Base-by-base conservation (phyloP, 768 basidiomycete species). In the Collybia sp. region DNA sequence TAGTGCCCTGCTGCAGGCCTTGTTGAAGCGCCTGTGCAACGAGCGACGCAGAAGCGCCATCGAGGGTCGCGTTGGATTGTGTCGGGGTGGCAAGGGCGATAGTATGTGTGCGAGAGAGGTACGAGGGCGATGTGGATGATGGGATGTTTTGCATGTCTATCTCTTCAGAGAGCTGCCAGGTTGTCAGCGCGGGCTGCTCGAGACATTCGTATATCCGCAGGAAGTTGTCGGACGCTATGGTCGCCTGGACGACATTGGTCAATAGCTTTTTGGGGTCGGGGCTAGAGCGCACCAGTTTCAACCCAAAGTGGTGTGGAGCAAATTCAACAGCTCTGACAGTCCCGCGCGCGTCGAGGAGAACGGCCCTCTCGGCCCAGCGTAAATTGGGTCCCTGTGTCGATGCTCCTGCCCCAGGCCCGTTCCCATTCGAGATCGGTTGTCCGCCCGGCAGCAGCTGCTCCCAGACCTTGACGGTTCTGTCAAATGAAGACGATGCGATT, bases 381-480 rank as follows among this genome's bases (percentile, higher is more conserved):
- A 77, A 71, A 37, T 60, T 60, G 12, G 48, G 43, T 12, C 47
- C 42, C 20, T 51, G 53, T 4, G 49, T 13, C 32, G 55, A 55
- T 1, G 45, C 19, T 4, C 60, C 53, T 9, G 36, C 18, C 17
- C 62, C 58, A 37, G 59, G 62, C 25, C 55, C 61, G 35, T 48
- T 60, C 30, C 53, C 53, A 30, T 53, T 53, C 20, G 56, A 35
- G 16, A 66, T 62, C 18, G 63, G 56, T 11, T 56, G 51, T 8
- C 59, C 59, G 30, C 54, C 54, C 1, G 61, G 52, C 6, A 65
- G 63, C 0, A 67, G 69, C 63, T 88, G 80, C 59, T 94, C 90
- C 93, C 93, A 97, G 12, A 99, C 78, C 64, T 94, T 90, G 45
- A 93, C 88, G 0, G 88, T 88, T 18, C 94, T 78, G 65, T 97